These are phyloP conservation scores for Dichomitus squalens DNA, from an alignment of 1,284 basidiomycete species.

Conservation along the genomic window DNA sequence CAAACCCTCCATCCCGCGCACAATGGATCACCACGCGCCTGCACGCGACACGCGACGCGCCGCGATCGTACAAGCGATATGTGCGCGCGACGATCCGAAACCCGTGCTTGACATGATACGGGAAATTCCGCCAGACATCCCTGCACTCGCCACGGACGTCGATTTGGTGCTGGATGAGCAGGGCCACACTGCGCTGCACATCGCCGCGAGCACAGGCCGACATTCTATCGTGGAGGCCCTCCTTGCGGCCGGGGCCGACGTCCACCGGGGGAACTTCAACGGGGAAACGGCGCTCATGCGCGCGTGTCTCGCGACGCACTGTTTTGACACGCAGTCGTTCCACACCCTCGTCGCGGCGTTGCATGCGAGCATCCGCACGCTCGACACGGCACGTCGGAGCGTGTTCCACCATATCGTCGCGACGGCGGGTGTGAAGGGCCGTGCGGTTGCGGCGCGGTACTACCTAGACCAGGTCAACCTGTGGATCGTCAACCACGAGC, in stretches of 20 bases:
- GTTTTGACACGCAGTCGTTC: conserved; percentile 83
- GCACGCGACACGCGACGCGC: conserved; percentile 63
- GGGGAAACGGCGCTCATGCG: conserved; percentile 97
- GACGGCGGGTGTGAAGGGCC: conserved; percentile 88
- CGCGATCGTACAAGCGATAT: conserved; percentile 65
- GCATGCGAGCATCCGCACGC: conserved; percentile 78
- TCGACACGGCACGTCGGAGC: conserved; percentile 88
- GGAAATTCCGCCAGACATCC: conserved; percentile 56
- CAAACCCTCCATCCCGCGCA: conserved; percentile 63
- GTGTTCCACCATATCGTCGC: conserved; percentile 95
- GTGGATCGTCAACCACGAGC: conserved; percentile 75
- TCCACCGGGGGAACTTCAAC: conserved; percentile 87
- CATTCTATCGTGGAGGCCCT: conserved; percentile 69
- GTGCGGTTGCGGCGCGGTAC: conserved; percentile 84
- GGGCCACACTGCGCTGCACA: conserved; percentile 93
- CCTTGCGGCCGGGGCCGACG: conserved; percentile 77
- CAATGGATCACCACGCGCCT: conserved; percentile 56
- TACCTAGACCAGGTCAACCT: conserved; percentile 92
- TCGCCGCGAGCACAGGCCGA: conserved; percentile 88
- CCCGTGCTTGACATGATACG: conserved; percentile 65
- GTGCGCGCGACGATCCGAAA: conserved; percentile 65
- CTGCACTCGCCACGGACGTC: conserved; percentile 49
- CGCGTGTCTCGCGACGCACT: conserved; percentile 88
- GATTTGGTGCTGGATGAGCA: conserved; percentile 91
- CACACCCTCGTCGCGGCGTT: conserved; percentile 66